Evolutionary conservation across 345 rosid genomes (phyloP).

Genomic region (Bruguiera sexangula): DNA sequence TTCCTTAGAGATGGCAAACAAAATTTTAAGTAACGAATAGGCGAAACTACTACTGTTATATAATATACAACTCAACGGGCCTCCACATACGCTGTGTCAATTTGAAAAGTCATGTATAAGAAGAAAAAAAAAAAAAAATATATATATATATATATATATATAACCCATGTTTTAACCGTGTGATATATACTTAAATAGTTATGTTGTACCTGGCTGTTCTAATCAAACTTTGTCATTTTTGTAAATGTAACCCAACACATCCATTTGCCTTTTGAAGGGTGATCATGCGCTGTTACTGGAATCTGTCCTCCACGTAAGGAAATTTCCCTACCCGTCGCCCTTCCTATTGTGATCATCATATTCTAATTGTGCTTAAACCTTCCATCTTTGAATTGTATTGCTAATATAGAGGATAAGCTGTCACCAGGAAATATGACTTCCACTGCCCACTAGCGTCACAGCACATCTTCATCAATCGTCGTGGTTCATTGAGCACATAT

Average conservation of each 20-base stretch:
- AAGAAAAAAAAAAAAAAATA: too few relatives aligned
- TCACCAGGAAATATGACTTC: not conserved
- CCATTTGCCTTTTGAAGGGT: conserved; percentile 19
- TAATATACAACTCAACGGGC: too few relatives aligned
- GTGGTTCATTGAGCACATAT: too few relatives aligned
- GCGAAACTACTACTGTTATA: too few relatives aligned
- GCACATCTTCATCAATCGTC: too few relatives aligned
- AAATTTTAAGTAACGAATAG: too few relatives aligned
- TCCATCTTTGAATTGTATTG: not conserved
- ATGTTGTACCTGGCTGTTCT: conserved; percentile 9
- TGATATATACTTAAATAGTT: conserved; percentile 7
- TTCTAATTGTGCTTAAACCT: not conserved
- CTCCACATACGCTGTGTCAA: not conserved
- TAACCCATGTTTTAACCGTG: conserved; percentile 28
- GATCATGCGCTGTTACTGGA: not conserved
- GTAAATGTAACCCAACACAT: conserved; percentile 25
- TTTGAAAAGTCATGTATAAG: not conserved
- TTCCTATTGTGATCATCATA: not conserved
- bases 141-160: not conserved
- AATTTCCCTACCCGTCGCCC: not conserved
- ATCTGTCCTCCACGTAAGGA: conserved; percentile 23
- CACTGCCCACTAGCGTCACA: too few relatives aligned
- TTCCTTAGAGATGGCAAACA: too few relatives aligned
- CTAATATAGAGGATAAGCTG: not conserved
- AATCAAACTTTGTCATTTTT: conserved; percentile 33